Percentiles rank a stretch among this genome's conserved stretches.
phyloP scores from a whole-genome alignment of 352 stramenopile species.

The Saprolegnia parasitica region DNA sequence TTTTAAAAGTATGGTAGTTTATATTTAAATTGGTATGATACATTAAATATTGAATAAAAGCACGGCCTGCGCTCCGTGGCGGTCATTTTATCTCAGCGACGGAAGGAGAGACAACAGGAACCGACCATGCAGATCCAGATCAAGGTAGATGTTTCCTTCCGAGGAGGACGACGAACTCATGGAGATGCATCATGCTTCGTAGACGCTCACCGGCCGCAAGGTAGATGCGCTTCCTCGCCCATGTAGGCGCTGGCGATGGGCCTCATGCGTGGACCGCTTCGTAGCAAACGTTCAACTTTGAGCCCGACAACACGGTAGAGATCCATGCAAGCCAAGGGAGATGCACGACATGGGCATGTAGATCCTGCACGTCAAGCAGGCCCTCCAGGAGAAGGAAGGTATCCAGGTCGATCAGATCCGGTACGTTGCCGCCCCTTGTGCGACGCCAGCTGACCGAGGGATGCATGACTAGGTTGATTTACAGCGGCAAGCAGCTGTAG shows the following conservation, averaged over 20 bases:
- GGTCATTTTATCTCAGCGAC: background rate
- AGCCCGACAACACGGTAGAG: constrained; percentile 74
- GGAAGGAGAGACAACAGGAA: background rate
- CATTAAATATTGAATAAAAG: no score
- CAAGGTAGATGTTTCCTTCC: constrained; percentile 45
- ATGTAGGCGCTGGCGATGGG: background rate
- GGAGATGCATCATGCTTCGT: constrained; percentile 10
- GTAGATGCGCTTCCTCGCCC: constrained; percentile 32
- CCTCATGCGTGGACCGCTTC: background rate
- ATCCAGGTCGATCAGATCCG: constrained; percentile 87
- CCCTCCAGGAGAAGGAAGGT: constrained; percentile 98
- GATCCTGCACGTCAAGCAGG: constrained; percentile 96
- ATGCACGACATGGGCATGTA: constrained; percentile 32
- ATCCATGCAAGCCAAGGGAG: background rate
- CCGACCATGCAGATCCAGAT: constrained; percentile 76
- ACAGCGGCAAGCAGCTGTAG: constrained; percentile 95
- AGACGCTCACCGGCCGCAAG: constrained; percentile 85
- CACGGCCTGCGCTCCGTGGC: no score
- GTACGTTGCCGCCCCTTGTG: constrained; percentile 26
- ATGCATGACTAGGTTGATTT: constrained; percentile 88
- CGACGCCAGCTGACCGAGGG: background rate
- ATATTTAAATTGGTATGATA: no score
- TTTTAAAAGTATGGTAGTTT: background rate
- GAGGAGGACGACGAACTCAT: background rate
- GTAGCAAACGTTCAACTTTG: constrained; percentile 86